Evolutionary conservation across 148 eudicot genomes (phyloP), one percentile per base, ranked within the genome.

Genomic region (Pharnaceum exiguum): DNA sequence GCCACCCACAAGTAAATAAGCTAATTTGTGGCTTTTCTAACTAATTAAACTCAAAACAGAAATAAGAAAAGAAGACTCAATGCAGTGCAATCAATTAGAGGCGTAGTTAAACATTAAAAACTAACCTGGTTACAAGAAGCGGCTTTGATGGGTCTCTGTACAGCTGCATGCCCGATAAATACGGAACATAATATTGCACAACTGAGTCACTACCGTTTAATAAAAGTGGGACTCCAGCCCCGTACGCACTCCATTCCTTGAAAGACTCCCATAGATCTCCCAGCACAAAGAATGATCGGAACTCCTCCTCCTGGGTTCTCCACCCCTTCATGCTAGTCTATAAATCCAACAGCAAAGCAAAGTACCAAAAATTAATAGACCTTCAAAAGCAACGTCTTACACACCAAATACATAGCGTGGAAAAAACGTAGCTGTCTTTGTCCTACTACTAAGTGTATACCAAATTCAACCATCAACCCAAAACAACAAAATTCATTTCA

Each of bases 251-350:
- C 96, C 97, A 84, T 75, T 87, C 97, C 63, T 78, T 79, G 48
- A 85, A 84, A n/a, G 96, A 82, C 39, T 91, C 97, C 97, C 97
- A 91, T 3, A 91, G 80, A 72, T 91, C 96, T 26, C 80, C 90
- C 51, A 91, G 96, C 64, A 87, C 54, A 68, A 91, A 91, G 75
- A 77, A 85, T 7, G 93, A 79, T 32, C 68, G 83, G 60, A 62
- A 66, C 50, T 79, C 77, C 16, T 61, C 72, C 51, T 72, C 83
- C 56, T 51, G 65, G 65, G 65, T 69, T 64, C 70, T 77, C 94
- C 70, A 77, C 23, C 70, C 74, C 51, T 75, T 77, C 79, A 67
- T 70, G 60, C 77, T 79, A 16, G 82, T 87, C 97, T 91, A 33
- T 55, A 59, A 62, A 53, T 46, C 37, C 26, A 27, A 37, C 32